Conservation (phyloP, 805 yeast species). For the Suhomyces canberraensis region DNA sequence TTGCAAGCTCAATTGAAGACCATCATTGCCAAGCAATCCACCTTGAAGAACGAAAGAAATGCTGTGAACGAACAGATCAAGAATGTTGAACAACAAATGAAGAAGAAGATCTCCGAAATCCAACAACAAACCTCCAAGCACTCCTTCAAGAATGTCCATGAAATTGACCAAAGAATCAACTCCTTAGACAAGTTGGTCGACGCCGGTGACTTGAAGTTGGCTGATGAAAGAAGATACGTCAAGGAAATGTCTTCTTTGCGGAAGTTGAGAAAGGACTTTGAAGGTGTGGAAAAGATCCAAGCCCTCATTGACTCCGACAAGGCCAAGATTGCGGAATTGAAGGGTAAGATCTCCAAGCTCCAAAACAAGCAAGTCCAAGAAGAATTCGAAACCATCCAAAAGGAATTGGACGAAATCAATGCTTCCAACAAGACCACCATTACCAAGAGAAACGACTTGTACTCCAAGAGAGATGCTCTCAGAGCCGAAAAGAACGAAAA, state of each 20-base stretch:
- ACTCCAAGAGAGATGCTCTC: conserved; percentile 62
- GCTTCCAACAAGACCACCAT: conserved; percentile 56
- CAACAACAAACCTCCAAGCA: conserved; percentile 67
- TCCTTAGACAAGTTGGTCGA: conserved; percentile 72
- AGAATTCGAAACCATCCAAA: conserved; percentile 65
- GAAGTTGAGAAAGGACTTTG: conserved; percentile 76
- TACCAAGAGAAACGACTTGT: conserved; percentile 63
- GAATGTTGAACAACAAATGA: conserved; percentile 62
- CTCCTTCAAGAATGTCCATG: conserved; percentile 63
- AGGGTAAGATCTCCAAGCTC: conserved; percentile 57
- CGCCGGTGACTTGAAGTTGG: conserved; percentile 77
- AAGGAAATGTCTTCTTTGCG: conserved; percentile 83
- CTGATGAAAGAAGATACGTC: conserved; percentile 82
- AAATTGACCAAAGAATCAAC: conserved; percentile 63
- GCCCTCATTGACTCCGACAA: conserved; percentile 76
- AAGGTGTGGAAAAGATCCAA: conserved; percentile 69
- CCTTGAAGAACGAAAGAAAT: conserved; percentile 46
- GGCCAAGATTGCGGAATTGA: conserved; percentile 70
- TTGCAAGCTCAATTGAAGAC: conserved; percentile 38
- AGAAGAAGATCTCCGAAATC: conserved; percentile 73
- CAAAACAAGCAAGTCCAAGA: conserved; percentile 64
- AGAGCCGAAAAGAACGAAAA: conserved; percentile 66
- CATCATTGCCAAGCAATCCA: conserved; percentile 44
- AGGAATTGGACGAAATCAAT: conserved; percentile 65
- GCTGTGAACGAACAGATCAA: conserved; percentile 69